phyloP scores from a whole-genome alignment of 305 asterid genomes.

The Fraxinus platypoda region DNA sequence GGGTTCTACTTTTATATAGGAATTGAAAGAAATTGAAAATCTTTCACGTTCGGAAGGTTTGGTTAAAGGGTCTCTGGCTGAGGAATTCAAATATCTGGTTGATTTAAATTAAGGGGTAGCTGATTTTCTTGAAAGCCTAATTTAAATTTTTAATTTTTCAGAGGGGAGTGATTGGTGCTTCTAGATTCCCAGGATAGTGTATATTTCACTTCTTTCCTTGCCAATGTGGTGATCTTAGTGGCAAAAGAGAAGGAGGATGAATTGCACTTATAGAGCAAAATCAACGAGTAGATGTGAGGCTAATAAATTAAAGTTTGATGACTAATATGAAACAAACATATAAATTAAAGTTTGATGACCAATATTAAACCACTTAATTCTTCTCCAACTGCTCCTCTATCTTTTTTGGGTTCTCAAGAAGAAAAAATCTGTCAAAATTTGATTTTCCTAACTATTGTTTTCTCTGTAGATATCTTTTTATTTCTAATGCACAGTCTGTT shows the following conservation, averaged over 20 bases:
- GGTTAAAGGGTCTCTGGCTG: neutral
- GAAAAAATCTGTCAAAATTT: too few relatives aligned
- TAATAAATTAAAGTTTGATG: neutral
- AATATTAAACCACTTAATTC: too few relatives aligned
- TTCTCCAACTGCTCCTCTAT: too few relatives aligned
- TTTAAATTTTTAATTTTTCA: neutral
- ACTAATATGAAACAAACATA: too few relatives aligned
- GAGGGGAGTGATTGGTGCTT: neutral
- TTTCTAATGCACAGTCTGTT: too few relatives aligned
- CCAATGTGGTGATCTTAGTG: neutral
- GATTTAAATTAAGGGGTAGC: neutral
- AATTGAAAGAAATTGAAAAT: neutral
- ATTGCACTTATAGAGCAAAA: neutral
- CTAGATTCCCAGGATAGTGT: neutral
- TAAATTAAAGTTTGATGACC: too few relatives aligned
- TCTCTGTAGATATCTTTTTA: too few relatives aligned
- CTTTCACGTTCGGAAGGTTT: neutral
- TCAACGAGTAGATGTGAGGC: neutral
- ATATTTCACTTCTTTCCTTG: neutral
- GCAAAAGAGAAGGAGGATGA: neutral
- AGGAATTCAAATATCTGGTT: neutral
- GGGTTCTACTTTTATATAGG: slow-evolving; percentile 14
- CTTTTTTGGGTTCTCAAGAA: too few relatives aligned
- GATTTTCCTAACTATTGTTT: too few relatives aligned
- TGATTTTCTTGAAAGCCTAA: slow-evolving; percentile 3